Percentiles rank a stretch among this genome's conserved stretches.
Evolutionary conservation across 116 monocot genomes (phyloP).

Genomic region (Thalassia testudinum): DNA sequence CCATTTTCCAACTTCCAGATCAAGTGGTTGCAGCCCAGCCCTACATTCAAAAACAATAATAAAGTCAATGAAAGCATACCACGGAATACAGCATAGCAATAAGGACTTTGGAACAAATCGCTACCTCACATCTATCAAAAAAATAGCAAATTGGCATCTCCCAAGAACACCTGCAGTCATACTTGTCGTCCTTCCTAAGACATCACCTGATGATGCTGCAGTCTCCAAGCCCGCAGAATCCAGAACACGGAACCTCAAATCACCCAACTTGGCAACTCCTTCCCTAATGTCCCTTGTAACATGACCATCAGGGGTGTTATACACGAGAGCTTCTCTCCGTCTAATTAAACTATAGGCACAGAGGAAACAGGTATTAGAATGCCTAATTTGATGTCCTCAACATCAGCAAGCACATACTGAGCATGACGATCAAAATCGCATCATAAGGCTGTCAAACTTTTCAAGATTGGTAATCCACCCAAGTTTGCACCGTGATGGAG

Average conservation of each 20-base stretch:
- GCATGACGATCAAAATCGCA: no score
- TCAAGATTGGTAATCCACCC: no score
- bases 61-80: background rate
- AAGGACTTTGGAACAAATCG: background rate
- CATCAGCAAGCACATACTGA: background rate
- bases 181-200: slow-evolving; percentile 58
- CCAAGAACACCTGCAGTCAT: slow-evolving; percentile 72
- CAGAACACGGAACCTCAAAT: slow-evolving; percentile 83
- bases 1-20: slow-evolving; percentile 90
- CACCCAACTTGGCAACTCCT: slow-evolving; percentile 85
- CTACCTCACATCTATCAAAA: slow-evolving; percentile 91
- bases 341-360: slow-evolving; percentile 47
- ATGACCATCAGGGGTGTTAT: slow-evolving; percentile 88
- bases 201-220: slow-evolving; percentile 64
- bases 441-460: no score
- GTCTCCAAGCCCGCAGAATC: slow-evolving; percentile 96
- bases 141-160: slow-evolving; percentile 73
- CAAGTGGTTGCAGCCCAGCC: slow-evolving; percentile 88
- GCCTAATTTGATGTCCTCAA: background rate
- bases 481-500: no score
- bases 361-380: background rate
- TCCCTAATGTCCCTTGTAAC: slow-evolving; percentile 91
- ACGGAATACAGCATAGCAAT: background rate
- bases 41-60: slow-evolving; percentile 11
- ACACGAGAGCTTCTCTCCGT: slow-evolving; percentile 93